phyloP scores from a whole-genome alignment of 2,329 filamentous ascomycete species.

The Pseudogymnoascus destructans region DNA sequence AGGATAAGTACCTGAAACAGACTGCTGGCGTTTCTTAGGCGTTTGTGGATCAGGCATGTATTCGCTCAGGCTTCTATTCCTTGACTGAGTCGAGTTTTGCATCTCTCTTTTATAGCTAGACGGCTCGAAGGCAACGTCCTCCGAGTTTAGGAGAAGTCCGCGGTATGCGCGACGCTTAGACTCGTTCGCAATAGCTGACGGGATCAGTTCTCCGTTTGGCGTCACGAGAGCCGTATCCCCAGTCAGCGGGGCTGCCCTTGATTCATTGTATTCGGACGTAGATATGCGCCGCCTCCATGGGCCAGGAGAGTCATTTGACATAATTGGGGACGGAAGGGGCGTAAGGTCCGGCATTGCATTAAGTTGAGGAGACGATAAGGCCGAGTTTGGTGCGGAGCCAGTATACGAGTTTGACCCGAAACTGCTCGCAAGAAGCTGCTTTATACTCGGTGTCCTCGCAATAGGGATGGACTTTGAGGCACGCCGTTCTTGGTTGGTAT shows the following conservation, averaged over 20 bases:
- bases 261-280: constrained; percentile 8
- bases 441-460: constrained; percentile 48
- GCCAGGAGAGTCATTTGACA: constrained; percentile 50
- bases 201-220: constrained; percentile 38
- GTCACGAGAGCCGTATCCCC: constrained; percentile 38
- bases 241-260: constrained; percentile 22
- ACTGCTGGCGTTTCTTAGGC: constrained; percentile 55
- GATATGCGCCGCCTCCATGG: constrained; percentile 44
- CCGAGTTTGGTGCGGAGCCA: constrained; percentile 47
- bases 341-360: constrained; percentile 67
- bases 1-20: constrained; percentile 51
- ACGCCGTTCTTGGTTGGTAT: constrained; percentile 33
- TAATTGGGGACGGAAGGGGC: constrained; percentile 63
- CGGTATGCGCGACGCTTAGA: constrained; percentile 46
- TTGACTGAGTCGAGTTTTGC: constrained; percentile 19
- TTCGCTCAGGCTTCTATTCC: constrained; percentile 79
- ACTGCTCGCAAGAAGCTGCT: constrained; percentile 38
- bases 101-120: constrained; percentile 10
- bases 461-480: constrained; percentile 13
- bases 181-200: constrained; percentile 37
- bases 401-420: constrained; percentile 30
- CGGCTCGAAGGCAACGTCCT: constrained; percentile 16
- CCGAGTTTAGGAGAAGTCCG: constrained; percentile 28
- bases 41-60: constrained; percentile 64
- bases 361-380: constrained; percentile 60